These are phyloP conservation scores for Batkoa obscura DNA, from an alignment of 371 early-diverging fungal species.

Conservation along the genomic window DNA sequence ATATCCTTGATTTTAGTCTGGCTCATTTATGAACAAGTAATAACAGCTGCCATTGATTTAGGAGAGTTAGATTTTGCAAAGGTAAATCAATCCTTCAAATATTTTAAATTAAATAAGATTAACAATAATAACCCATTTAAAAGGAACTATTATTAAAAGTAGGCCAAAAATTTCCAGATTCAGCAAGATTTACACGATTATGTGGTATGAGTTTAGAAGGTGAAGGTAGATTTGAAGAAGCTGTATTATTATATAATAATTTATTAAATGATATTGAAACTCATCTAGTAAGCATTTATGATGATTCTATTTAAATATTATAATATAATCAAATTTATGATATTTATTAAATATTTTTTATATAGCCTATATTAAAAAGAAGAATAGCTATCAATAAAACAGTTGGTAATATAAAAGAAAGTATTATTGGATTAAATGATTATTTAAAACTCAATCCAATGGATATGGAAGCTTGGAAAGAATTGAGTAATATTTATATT, in stretches of 20 bases:
- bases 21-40: constrained; percentile 63
- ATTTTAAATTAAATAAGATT: too few species aligned
- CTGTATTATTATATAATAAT: constrained; percentile 37
- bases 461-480: constrained; percentile 77
- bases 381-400: constrained; percentile 49
- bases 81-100: constrained; percentile 15
- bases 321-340: too few species aligned
- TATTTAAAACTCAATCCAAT: constrained; percentile 64
- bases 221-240: constrained; percentile 37
- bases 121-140: not conserved
- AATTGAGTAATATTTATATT: constrained; percentile 54
- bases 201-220: constrained; percentile 52
- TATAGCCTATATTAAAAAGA: constrained; percentile 42
- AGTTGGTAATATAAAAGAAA: constrained; percentile 35
- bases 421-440: constrained; percentile 44
- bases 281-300: too few species aligned
- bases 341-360: not conserved
- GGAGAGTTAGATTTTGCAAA: constrained; percentile 40
- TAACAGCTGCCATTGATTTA: constrained; percentile 57
- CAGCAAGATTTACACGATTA: constrained; percentile 42
- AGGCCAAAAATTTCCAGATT: constrained; percentile 33
- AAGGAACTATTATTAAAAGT: constrained; percentile 14
- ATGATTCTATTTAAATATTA: too few species aligned
- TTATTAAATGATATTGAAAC: constrained; percentile 42
- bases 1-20: constrained; percentile 28